Percentiles rank a stretch among this genome's conserved stretches.
phyloP scores from a whole-genome alignment of 208 protist species.

The Porcisia hertigi region DNA sequence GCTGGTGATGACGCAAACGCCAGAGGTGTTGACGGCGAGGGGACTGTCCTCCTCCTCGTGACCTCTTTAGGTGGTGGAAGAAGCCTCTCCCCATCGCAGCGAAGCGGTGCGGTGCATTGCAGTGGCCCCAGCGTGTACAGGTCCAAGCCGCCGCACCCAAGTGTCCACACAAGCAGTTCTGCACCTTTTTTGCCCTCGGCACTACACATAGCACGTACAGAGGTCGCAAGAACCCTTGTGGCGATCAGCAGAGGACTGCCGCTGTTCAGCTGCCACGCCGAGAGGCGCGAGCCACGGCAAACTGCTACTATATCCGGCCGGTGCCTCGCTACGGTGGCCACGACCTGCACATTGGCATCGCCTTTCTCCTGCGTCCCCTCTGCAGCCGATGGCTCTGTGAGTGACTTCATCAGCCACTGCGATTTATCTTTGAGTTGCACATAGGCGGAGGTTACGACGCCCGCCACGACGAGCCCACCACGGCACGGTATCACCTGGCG shows the following conservation, averaged over 20 bases:
- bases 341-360: neutral
- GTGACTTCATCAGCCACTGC: constrained; percentile 2
- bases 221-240: neutral
- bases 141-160: neutral
- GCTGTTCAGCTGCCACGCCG: constrained; percentile 22
- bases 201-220: neutral
- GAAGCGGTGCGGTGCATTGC: neutral
- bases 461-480: constrained; percentile 16
- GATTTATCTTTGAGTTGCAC: constrained; percentile 12
- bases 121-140: neutral
- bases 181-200: constrained; percentile 12
- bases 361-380: neutral
- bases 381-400: neutral
- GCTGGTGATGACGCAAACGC: neutral
- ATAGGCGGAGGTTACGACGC: neutral
- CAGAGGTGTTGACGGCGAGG: neutral
- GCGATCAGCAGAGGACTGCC: constrained; percentile 11
- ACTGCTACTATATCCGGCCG: constrained; percentile 12
- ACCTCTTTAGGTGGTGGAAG: constrained; percentile 3
- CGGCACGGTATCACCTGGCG: constrained; percentile 19
- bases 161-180: constrained; percentile 11
- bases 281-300: constrained; percentile 10
- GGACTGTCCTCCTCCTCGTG: neutral
- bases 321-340: constrained; percentile 11
- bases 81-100: constrained; percentile 1